Evolutionary conservation across 2,329 filamentous ascomycete species (phyloP).

Genomic region (Scedosporium dehoogii): DNA sequence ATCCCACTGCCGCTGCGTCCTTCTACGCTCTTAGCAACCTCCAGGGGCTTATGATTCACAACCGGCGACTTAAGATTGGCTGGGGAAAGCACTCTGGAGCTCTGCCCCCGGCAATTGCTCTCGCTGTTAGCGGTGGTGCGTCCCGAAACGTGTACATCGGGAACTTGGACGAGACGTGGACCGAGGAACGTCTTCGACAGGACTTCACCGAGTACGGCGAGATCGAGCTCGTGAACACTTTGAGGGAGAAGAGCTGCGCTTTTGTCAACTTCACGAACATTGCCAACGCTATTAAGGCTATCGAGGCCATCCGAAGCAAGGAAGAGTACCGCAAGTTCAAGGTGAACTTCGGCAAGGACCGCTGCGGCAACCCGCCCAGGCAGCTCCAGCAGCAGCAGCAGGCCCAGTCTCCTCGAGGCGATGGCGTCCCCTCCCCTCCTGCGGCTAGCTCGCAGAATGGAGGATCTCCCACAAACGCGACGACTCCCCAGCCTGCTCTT

Average conservation of each 20-base stretch:
- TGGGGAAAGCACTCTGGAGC: constrained; percentile 99
- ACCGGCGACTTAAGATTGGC: constrained; percentile 92
- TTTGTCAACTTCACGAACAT: constrained; percentile 99
- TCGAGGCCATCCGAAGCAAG: constrained; percentile 86
- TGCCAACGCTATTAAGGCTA: constrained; percentile 98
- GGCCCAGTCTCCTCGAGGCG: constrained; percentile 56
- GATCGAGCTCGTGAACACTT: constrained; percentile 92
- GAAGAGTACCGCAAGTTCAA: constrained; percentile 99
- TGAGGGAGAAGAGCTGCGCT: constrained; percentile 97
- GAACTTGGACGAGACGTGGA: constrained; percentile 95
- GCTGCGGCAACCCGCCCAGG: constrained; percentile 90
- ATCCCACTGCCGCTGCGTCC: constrained; percentile 91
- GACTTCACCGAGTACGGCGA: constrained; percentile 97
- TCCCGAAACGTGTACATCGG: constrained; percentile 98
- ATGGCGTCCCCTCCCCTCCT: constrained; percentile 47
- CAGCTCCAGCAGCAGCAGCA: constrained; percentile 61
- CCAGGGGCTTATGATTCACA: constrained; percentile 98
- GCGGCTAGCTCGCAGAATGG: constrained; percentile 52
- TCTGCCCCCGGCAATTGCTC: constrained; percentile 85
- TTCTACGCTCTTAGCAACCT: constrained; percentile 98
- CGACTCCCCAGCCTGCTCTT: constrained; percentile 55
- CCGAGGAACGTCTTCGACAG: constrained; percentile 86
- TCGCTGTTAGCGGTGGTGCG: constrained; percentile 91
- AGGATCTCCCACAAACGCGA: constrained; percentile 43
- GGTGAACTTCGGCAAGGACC: constrained; percentile 98